These are phyloP conservation scores for Candida endomychidarum DNA, from an alignment of 805 yeast species.

Conservation along the genomic window DNA sequence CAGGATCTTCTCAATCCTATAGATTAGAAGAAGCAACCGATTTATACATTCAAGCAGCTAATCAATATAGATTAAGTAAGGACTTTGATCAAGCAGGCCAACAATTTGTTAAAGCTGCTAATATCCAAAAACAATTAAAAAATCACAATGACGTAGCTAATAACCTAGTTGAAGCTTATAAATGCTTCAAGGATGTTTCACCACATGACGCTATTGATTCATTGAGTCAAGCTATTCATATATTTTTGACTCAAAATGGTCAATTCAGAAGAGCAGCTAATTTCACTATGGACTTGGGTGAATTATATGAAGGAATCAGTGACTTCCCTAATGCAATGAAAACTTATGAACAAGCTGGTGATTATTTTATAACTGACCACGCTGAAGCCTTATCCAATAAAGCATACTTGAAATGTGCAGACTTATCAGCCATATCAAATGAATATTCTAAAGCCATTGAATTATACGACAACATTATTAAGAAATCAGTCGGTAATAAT, in stretches of 20 bases:
- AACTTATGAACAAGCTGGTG: constrained; percentile 91
- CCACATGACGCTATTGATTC: constrained; percentile 78
- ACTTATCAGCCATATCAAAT: constrained; percentile 69
- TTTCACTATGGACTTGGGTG: constrained; percentile 88
- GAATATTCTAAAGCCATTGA: constrained; percentile 74
- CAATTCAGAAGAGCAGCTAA: constrained; percentile 97
- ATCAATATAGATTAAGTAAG: constrained; percentile 73
- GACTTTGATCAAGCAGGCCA: constrained; percentile 75
- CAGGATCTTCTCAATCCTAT: constrained; percentile 61
- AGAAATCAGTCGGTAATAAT: constrained; percentile 69
- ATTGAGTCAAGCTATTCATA: constrained; percentile 71
- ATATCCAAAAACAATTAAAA: constrained; percentile 68
- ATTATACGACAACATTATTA: constrained; percentile 74
- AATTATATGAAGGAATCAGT: constrained; percentile 70
- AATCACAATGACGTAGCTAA: constrained; percentile 90
- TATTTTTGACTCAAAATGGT: constrained; percentile 81
- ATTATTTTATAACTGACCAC: constrained; percentile 91
- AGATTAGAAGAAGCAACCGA: constrained; percentile 92
- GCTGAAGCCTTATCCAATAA: constrained; percentile 89
- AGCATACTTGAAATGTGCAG: constrained; percentile 87
- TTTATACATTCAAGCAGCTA: constrained; percentile 89
- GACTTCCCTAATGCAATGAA: constrained; percentile 69
- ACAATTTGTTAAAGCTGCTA: constrained; percentile 84
- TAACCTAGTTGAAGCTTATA: constrained; percentile 85
- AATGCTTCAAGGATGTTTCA: constrained; percentile 72